These are phyloP conservation scores for Leishmania martiniquensis DNA, from an alignment of 208 protist species.

Conservation along the genomic window DNA sequence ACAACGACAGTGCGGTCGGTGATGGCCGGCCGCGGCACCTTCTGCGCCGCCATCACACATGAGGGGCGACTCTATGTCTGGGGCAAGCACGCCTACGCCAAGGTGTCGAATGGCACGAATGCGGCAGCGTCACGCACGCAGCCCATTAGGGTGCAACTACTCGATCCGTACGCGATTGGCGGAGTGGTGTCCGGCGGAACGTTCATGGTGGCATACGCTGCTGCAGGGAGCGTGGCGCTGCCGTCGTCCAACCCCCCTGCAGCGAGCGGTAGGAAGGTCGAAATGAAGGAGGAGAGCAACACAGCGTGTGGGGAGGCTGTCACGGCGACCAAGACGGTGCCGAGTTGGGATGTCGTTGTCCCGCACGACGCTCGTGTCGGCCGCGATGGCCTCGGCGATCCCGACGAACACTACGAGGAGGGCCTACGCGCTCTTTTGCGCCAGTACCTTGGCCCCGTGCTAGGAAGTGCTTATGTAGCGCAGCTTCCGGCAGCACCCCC, in stretches of 20 bases:
- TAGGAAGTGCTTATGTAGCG: constrained; percentile 46
- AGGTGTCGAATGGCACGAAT: constrained; percentile 58
- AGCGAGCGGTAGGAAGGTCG: background rate
- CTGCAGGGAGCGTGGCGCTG: constrained; percentile 8
- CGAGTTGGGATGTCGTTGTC: constrained; percentile 70
- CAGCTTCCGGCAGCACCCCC: constrained; percentile 48
- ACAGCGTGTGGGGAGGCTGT: background rate
- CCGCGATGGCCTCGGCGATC: constrained; percentile 33
- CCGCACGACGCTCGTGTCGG: constrained; percentile 69
- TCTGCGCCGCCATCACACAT: constrained; percentile 35
- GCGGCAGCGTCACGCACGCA: constrained; percentile 27
- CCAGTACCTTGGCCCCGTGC: constrained; percentile 57
- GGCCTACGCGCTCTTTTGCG: constrained; percentile 47
- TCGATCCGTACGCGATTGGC: constrained; percentile 40
- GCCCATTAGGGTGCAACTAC: constrained; percentile 36
- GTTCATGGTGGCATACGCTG: constrained; percentile 61
- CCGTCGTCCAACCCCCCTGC: background rate
- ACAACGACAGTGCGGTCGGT: constrained; percentile 37
- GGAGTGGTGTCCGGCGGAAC: constrained; percentile 51
- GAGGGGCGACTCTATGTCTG: constrained; percentile 73
- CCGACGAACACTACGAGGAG: constrained; percentile 51
- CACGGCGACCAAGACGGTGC: background rate
- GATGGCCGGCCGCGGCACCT: constrained; percentile 55
- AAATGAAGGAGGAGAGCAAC: constrained; percentile 1
- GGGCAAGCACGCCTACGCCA: constrained; percentile 67